Evolutionary conservation across 495 filamentous ascomycete species (phyloP), one percentile per base, ranked within the genome.

Genomic region (Pyrenula massariospora): DNA sequence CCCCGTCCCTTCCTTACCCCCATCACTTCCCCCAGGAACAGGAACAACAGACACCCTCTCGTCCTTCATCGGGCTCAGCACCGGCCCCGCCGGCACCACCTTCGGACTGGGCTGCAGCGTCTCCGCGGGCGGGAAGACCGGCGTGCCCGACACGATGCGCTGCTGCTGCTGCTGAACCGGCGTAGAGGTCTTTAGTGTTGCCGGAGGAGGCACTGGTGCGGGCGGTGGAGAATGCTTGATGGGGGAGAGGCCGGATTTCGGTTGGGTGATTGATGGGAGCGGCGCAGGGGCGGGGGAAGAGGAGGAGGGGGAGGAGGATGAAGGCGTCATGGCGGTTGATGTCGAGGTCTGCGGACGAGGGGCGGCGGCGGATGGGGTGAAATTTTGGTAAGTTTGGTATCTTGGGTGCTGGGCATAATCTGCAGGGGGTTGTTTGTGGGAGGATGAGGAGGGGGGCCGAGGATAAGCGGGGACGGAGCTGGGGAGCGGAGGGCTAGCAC

Each of bases 191-290:
- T 5, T 52, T 24, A 19, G 10, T 52, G 50, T 8, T 24, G 8
- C 50, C 8, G 50, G 10, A 19, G 50, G 8, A 8, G 50, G 8
- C 8, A 19, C 19, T 52, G 50, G 19, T 20, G 8, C 8, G 8
- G 20, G 8, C n/a, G 50, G n/a, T 24, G 77, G 73, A 3, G 76
- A 77, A 47, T 89, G 84, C 65, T 94, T 94, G 48, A 79, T 85
- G 2, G 89, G 89, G 19, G 88, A 91, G 36, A 89, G 68, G 3
- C 87, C 88, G 2, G 81, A 84, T 47, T 74, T 69, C 22, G 73
- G 60, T 48, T 42, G 86, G 75, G 54, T 79, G 78, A 61, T 75
- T 81, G 64, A 58, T n/a, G 77, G 70, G 48, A 69, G 72, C 19
- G 60, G 60, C 54, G 64, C 57, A 58, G 63, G n/a, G 36, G 48